phyloP scores from a whole-genome alignment of 257 asterid species.

The Gynochthodes officinalis region DNA sequence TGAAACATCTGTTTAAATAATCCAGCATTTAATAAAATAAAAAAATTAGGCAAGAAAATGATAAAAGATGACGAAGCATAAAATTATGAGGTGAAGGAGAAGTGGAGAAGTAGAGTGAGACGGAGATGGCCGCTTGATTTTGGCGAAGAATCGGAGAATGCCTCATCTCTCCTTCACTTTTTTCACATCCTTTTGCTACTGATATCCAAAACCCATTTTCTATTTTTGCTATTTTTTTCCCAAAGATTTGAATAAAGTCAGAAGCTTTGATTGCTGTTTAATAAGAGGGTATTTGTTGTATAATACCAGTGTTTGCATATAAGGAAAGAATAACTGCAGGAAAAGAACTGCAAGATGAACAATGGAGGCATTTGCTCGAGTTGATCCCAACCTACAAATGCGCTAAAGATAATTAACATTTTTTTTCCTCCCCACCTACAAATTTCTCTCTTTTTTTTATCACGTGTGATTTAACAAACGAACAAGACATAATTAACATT shows the following conservation, averaged over 20 bases:
- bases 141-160: slow-evolving; percentile 23
- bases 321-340: neutral
- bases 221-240: neutral
- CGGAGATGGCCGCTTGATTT: slow-evolving; percentile 29
- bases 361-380: slow-evolving; percentile 83
- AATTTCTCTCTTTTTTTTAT: too few relatives aligned
- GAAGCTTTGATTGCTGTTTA: neutral
- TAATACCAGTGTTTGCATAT: neutral
- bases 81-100: slow-evolving; percentile 5
- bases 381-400: too few relatives aligned
- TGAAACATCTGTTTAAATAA: slow-evolving; percentile 14
- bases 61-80: slow-evolving; percentile 24
- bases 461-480: too few relatives aligned
- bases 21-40: slow-evolving; percentile 6
- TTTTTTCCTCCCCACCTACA: too few relatives aligned
- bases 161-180: slow-evolving; percentile 12
- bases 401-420: too few relatives aligned
- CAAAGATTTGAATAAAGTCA: neutral
- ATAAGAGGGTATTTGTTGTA: neutral
- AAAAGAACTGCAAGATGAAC: too few relatives aligned
- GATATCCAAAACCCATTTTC: slow-evolving; percentile 15
- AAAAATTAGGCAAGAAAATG: slow-evolving; percentile 17
- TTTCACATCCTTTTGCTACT: neutral
- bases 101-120: slow-evolving; percentile 15
- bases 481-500: too few relatives aligned